A percentile compares a stretch with the other conserved stretches of the same genome.
These are phyloP conservation scores for Mycosphaerella sp. DNA, from an alignment of 2,329 filamentous ascomycete species.

Conservation along the genomic window DNA sequence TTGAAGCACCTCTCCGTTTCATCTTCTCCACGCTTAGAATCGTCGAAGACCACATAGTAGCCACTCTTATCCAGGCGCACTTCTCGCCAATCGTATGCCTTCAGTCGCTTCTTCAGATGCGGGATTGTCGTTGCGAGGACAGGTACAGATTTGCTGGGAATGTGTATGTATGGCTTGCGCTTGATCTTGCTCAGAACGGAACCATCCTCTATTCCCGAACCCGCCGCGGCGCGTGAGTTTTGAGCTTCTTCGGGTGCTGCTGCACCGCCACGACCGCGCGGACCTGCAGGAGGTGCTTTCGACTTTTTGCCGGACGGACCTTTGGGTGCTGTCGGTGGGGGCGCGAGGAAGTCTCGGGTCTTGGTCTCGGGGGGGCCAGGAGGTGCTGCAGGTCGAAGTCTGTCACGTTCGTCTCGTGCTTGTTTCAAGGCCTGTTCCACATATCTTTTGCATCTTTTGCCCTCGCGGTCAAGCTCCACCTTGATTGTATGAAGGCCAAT, in stretches of 20 bases:
- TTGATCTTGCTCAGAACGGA: conserved; percentile 64
- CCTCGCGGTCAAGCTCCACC: conserved; percentile 85
- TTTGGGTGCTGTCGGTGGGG: conserved; percentile 72
- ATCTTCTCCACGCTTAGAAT: conserved; percentile 65
- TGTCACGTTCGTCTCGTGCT: conserved; percentile 56
- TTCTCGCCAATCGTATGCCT: conserved; percentile 72
- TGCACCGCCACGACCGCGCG: conserved; percentile 31
- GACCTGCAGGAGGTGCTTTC: conserved; percentile 29
- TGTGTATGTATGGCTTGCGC: conserved; percentile 81
- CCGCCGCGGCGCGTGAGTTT: conserved; percentile 41
- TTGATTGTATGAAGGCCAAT: conserved; percentile 71
- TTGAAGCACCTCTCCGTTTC: conserved; percentile 76
- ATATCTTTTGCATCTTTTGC: conserved; percentile 70
- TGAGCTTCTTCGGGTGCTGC: conserved; percentile 22
- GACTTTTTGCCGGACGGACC: conserved; percentile 60
- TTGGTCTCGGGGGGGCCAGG: conserved; percentile 31
- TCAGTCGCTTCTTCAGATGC: conserved; percentile 84
- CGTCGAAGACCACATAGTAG: conserved; percentile 87
- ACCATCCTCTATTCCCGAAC: conserved; percentile 57
- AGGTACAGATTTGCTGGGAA: conserved; percentile 79
- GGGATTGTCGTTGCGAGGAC: conserved; percentile 77
- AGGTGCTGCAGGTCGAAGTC: conserved; percentile 30
- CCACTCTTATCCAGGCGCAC: conserved; percentile 78
- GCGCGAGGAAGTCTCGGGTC: conserved; percentile 51
- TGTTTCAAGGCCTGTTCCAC: conserved; percentile 67